phyloP scores from a whole-genome alignment of 208 protist species.

The Herpetomonas tarakana region DNA sequence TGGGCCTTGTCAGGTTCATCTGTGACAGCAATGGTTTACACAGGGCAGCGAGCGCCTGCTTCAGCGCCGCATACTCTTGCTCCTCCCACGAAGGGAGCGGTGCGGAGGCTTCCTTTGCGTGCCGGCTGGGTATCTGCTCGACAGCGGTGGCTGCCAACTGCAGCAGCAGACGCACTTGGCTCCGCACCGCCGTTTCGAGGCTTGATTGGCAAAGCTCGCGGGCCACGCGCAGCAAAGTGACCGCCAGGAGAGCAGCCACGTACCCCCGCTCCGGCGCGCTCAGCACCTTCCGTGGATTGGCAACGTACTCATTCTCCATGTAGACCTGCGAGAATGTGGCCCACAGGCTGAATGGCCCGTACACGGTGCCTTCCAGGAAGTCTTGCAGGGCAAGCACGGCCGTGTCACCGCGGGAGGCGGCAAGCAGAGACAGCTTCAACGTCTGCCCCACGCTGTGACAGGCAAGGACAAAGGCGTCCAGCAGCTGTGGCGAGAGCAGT shows the following conservation, averaged over 20 bases:
- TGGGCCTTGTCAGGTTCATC: slow-evolving; percentile 4
- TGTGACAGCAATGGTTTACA: slow-evolving; percentile 6
- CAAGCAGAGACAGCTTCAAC: slow-evolving; percentile 8
- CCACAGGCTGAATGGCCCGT: slow-evolving; percentile 13
- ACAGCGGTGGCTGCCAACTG: slow-evolving; percentile 19
- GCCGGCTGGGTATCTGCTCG: slow-evolving; percentile 13
- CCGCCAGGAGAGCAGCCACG: slow-evolving; percentile 14
- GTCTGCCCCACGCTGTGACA: slow-evolving; percentile 20
- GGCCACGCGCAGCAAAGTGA: slow-evolving; percentile 16
- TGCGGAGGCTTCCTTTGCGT: too few species aligned
- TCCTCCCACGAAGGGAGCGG: too few species aligned
- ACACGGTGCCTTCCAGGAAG: slow-evolving; percentile 25
- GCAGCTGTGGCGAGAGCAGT: background rate
- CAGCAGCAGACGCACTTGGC: slow-evolving; percentile 21
- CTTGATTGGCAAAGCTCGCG: slow-evolving; percentile 13
- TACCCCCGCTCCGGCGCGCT: background rate
- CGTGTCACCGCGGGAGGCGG: background rate
- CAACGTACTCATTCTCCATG: background rate
- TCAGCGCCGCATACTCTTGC: background rate
- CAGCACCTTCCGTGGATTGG: background rate
- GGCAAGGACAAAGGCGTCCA: slow-evolving; percentile 29
- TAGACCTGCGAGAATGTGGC: slow-evolving; percentile 5
- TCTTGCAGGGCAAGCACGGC: slow-evolving; percentile 6
- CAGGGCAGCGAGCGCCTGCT: background rate
- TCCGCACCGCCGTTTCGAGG: background rate